Evolutionary conservation across 2,329 filamentous ascomycete species (phyloP), one percentile per base, ranked within the genome.

Genomic region (Ceratocystis cacaofunesta): DNA sequence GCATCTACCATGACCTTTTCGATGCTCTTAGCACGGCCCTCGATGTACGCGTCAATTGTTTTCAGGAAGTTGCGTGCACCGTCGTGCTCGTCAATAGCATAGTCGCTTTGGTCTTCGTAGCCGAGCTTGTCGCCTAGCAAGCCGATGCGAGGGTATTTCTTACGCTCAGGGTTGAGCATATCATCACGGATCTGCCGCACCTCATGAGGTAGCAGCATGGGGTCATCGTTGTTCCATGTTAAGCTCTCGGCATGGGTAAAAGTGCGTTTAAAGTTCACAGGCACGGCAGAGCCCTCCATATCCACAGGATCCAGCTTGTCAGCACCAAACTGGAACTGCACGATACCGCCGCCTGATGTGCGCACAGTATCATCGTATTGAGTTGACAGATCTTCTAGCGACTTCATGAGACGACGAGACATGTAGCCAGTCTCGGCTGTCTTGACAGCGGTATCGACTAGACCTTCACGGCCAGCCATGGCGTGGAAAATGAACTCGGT

Each of bases 401-500:
- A 96, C 76, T 99, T 99, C 92, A 99, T 99, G 73, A 99, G 75
- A 70, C 94, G 86, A 77, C 94, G 87, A 69, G 92, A 97, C 94
- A 99, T 99, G 77, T 99, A 99, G 69, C 94, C 94, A 10, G 94
- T 99, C 75, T 99, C 94, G 64, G 94, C 94, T 64, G 94, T 99
- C 79, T 99, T 99, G 77, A 97, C 94, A 68, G 94, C 94, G 1
- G 94, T 99, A 82, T 99, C 94, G 72, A 99, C 92, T 70, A 99
- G 79, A 84, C 94, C 94, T 84, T 97, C 94, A 85, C 94, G 89
- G 71, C 94, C 94, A 71, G 91, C 96, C 78, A 97, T 96, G 70
- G 94, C 94, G 82, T 99, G 94, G 77, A 99, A 97, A 66, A 97
- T 83, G 75, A 99, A 97, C 72, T 99, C 94, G 0, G 89, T 91